Percentiles rank a stretch among this genome's conserved stretches.
phyloP scores from a whole-genome alignment of 2,329 filamentous ascomycete genomes.

The Cryphonectria japonica region DNA sequence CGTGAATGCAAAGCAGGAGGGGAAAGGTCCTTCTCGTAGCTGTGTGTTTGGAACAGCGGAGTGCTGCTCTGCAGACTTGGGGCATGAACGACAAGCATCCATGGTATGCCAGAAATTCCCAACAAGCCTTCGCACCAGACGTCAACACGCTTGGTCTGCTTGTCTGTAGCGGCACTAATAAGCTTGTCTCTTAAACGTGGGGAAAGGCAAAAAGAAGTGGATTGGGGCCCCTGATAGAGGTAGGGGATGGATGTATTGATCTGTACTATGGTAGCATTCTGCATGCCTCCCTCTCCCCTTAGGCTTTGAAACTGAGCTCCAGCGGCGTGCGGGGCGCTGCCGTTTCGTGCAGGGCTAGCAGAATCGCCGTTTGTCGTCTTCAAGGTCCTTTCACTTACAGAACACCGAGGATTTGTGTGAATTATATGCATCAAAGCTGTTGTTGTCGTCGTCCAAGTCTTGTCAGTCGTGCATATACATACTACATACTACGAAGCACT shows the following conservation, averaged over 20 bases:
- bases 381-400: background rate
- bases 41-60: background rate
- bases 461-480: background rate
- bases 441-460: background rate
- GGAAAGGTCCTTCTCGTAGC: background rate
- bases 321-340: constrained; percentile 1
- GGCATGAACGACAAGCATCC: background rate
- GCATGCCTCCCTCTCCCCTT: background rate
- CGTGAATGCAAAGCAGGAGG: background rate
- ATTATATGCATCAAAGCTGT: background rate
- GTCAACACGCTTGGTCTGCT: background rate
- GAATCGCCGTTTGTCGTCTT: background rate
- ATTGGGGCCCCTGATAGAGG: background rate
- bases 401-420: too few relatives aligned
- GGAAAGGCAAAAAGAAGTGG: background rate
- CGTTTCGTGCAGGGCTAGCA: constrained; percentile 1
- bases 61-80: too few relatives aligned
- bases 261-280: background rate
- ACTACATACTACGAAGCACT: too few relatives aligned
- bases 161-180: background rate
- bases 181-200: background rate
- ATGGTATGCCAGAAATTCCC: too few relatives aligned
- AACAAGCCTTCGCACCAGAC: too few relatives aligned
- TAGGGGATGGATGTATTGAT: background rate
- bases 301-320: background rate